Conservation (phyloP, 139 green algal species). For the Chlorella sp. region DNA sequence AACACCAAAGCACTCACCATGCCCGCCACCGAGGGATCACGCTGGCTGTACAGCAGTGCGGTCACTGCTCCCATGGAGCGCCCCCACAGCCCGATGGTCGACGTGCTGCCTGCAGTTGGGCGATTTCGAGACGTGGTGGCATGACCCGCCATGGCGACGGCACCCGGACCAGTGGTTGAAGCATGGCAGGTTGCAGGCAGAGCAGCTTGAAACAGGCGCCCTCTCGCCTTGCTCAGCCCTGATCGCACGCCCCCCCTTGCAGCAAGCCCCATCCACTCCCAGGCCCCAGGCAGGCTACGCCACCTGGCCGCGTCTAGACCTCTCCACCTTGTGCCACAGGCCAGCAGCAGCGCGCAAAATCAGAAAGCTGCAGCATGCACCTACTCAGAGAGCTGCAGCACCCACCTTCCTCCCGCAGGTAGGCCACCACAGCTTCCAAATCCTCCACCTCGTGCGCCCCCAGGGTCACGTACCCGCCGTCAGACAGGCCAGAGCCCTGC, state of each 20-base stretch:
- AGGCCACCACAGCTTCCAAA: conserved; percentile 67
- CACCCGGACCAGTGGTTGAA: too few species aligned
- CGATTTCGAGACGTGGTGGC: too few species aligned
- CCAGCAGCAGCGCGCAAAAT: too few species aligned
- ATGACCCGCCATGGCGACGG: too few species aligned
- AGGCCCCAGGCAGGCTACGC: too few species aligned
- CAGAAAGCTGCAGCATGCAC: not conserved
- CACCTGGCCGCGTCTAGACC: too few species aligned
- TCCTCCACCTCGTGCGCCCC: conserved; percentile 88
- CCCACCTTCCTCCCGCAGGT: conserved; percentile 56
- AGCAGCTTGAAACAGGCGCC: too few species aligned
- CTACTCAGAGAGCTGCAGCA: not conserved
- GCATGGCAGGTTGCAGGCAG: too few species aligned
- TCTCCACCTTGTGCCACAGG: too few species aligned
- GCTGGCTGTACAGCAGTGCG: conserved; percentile 82
- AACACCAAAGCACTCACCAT: conserved; percentile 67
- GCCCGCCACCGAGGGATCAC: conserved; percentile 76
- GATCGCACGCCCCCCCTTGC: too few species aligned
- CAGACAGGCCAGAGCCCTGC: conserved; percentile 88
- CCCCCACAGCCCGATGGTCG: conserved; percentile 92
- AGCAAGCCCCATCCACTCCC: too few species aligned
- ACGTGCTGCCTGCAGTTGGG: conserved; percentile 43
- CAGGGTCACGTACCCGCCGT: conserved; percentile 92
- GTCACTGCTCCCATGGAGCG: conserved; percentile 96
- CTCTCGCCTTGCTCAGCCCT: too few species aligned